A percentile compares a stretch with the other conserved stretches of the same genome.
Evolutionary conservation across 202 grass and related monocot species (phyloP).

Genomic region (Digitaria exilis): DNA sequence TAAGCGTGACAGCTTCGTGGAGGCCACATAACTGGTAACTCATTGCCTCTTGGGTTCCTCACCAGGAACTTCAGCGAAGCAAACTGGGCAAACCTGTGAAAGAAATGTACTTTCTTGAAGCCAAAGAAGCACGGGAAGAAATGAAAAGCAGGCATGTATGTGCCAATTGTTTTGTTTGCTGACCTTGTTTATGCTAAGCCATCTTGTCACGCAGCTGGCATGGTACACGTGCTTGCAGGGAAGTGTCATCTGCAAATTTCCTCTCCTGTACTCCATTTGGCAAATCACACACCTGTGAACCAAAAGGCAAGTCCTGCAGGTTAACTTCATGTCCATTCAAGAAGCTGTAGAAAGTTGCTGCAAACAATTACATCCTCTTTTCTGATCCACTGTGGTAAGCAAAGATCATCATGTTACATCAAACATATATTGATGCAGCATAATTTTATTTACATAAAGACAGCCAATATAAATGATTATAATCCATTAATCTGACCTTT

Average conservation of each 20-base stretch:
- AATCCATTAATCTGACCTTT: slow-evolving; percentile 84
- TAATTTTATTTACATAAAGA: background rate
- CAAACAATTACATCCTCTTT: background rate
- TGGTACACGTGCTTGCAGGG: slow-evolving; percentile 96
- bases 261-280: slow-evolving; percentile 97
- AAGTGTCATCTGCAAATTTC: slow-evolving; percentile 89
- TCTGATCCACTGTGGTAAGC: background rate
- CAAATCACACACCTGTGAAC: slow-evolving; percentile 88
- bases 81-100: slow-evolving; percentile 87
- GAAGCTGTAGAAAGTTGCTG: slow-evolving; percentile 10
- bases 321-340: slow-evolving; percentile 33
- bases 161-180: slow-evolving; percentile 4
- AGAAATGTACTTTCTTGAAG: slow-evolving; percentile 32
- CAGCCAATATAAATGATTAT: background rate
- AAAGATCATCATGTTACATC: background rate
- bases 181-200: slow-evolving; percentile 98
- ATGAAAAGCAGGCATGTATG: background rate
- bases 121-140: background rate
- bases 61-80: slow-evolving; percentile 76
- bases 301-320: background rate
- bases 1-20: slow-evolving; percentile 3
- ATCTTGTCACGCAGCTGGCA: slow-evolving; percentile 79
- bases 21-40: slow-evolving; percentile 37
- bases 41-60: slow-evolving; percentile 62
- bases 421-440: slow-evolving; percentile 1